Percentiles rank a stretch among this genome's conserved stretches.
These are phyloP conservation scores for Handroanthus guayacan DNA, from an alignment of 257 asterid genomes.

Conservation along the genomic window DNA sequence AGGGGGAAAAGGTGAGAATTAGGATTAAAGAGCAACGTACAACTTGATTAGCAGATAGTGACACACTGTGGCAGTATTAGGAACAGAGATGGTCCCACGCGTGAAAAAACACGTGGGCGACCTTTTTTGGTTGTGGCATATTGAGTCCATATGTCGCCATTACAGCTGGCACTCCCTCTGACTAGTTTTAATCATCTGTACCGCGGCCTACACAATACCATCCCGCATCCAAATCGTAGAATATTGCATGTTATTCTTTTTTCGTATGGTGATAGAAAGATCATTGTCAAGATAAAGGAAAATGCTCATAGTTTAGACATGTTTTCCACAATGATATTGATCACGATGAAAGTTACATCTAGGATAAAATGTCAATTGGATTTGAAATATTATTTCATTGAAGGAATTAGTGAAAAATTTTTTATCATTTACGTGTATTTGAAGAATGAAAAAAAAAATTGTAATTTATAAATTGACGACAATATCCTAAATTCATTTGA, in stretches of 20 bases:
- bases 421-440: no score
- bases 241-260: background rate
- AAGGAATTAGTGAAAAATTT: no score
- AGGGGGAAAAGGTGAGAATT: background rate
- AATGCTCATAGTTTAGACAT: no score
- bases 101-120: conserved; percentile 40
- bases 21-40: background rate
- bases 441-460: no score
- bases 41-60: conserved; percentile 26
- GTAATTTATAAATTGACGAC: no score
- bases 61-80: conserved; percentile 15
- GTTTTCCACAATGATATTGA: no score
- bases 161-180: conserved; percentile 45
- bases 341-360: no score
- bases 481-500: no score
- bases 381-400: no score
- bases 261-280: no score
- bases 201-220: background rate
- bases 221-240: background rate
- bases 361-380: no score
- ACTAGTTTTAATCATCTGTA: conserved; percentile 22
- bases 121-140: background rate
- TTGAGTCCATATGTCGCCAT: conserved; percentile 13
- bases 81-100: conserved; percentile 37
- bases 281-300: no score